Conservation (phyloP, 192 early-diverging fungal genomes). For the Diversispora epigaea region DNA sequence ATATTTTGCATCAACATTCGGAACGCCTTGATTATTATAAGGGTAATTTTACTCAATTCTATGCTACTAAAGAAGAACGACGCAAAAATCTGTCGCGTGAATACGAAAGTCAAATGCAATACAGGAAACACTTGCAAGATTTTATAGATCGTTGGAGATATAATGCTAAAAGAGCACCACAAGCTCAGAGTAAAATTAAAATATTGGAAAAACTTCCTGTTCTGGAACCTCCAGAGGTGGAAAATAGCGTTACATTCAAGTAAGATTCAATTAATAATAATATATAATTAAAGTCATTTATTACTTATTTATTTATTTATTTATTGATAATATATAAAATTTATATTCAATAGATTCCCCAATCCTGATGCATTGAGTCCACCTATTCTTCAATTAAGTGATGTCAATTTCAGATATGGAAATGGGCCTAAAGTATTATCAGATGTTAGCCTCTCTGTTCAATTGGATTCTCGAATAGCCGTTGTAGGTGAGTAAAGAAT, state of each 20-base stretch:
- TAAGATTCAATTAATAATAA: not conserved
- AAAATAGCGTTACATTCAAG: slow-evolving; percentile 77
- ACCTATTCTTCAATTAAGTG: slow-evolving; percentile 93
- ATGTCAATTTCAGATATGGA: slow-evolving; percentile 89
- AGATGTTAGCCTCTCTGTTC: slow-evolving; percentile 88
- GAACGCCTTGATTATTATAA: slow-evolving; percentile 91
- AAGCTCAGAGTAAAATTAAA: slow-evolving; percentile 98
- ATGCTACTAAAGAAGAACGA: slow-evolving; percentile 86
- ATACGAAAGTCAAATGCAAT: slow-evolving; percentile 94
- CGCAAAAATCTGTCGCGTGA: slow-evolving; percentile 88
- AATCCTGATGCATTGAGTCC: slow-evolving; percentile 93
- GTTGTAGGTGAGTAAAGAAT: slow-evolving; percentile 62
- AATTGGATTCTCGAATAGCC: slow-evolving; percentile 97
- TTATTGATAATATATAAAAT: not conserved
- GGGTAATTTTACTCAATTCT: slow-evolving; percentile 92
- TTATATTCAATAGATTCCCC: slow-evolving; percentile 56
- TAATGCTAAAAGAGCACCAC: slow-evolving; percentile 95
- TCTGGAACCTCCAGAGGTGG: slow-evolving; percentile 83
- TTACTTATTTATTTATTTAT: no score
- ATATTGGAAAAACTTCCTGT: slow-evolving; percentile 95
- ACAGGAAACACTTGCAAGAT: slow-evolving; percentile 92
- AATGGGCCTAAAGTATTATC: slow-evolving; percentile 76
- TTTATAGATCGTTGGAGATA: slow-evolving; percentile 99
- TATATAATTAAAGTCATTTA: not conserved
- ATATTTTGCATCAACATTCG: slow-evolving; percentile 96